Evolutionary conservation across 2,329 filamentous ascomycete species (phyloP).

Genomic region (Fusarium hostae): DNA sequence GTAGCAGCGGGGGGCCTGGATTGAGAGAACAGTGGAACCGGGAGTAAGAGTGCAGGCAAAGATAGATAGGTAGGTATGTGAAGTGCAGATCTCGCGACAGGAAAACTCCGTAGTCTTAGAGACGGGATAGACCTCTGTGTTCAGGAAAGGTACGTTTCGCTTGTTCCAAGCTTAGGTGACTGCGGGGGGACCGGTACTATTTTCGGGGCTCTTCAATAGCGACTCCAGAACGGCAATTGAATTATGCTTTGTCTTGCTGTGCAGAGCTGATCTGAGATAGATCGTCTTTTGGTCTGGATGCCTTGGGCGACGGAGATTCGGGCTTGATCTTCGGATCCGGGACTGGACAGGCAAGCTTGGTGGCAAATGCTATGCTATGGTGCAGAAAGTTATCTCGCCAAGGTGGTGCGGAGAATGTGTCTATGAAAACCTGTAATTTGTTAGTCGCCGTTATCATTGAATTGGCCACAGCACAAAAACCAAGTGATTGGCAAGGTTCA

Average conservation of each 20-base stretch:
- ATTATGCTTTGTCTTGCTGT: neutral
- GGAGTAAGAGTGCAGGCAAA: conserved; percentile 16
- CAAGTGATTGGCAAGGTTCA: neutral
- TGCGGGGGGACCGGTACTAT: conserved; percentile 37
- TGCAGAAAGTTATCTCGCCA: conserved; percentile 17
- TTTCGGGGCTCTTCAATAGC: conserved; percentile 44
- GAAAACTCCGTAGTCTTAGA: conserved; percentile 22
- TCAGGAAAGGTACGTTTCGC: conserved; percentile 8
- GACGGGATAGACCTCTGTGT: conserved; percentile 18
- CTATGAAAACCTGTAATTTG: conserved; percentile 5
- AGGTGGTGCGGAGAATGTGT: conserved; percentile 34
- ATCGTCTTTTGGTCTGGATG: neutral
- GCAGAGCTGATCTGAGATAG: neutral
- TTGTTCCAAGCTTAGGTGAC: conserved; percentile 31
- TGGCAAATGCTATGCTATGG: conserved; percentile 35
- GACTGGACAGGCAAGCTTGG: conserved; percentile 12
- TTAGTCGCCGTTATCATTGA: conserved; percentile 13
- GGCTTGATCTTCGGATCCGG: conserved; percentile 37
- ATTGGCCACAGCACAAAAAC: conserved; percentile 22
- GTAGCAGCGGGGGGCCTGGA: conserved; percentile 24
- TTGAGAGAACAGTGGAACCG: conserved; percentile 36
- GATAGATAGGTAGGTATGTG: conserved; percentile 4
- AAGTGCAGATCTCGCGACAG: conserved; percentile 31
- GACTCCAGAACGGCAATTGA: conserved; percentile 43
- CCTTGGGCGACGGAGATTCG: conserved; percentile 27